Conservation (phyloP, 2,329 filamentous ascomycete genomes). For the Trichoderma lentiforme region DNA sequence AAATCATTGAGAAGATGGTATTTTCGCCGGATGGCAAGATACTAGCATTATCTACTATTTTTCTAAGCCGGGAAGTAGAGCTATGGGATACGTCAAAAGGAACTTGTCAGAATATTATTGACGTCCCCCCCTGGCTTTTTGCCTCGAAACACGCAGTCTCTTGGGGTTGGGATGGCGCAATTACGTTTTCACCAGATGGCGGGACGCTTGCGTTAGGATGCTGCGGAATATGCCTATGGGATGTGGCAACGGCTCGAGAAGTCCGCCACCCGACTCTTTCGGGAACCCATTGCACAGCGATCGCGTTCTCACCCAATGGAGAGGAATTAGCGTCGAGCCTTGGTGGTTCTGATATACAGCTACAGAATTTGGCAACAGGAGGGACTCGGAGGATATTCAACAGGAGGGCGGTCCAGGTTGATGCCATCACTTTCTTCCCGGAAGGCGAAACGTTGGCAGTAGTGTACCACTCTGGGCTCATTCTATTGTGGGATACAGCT, state of each 20-base stretch:
- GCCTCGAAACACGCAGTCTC: too few species aligned
- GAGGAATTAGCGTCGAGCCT: neutral
- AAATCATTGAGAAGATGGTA: neutral
- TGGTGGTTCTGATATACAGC: neutral
- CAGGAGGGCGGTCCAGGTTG: fast-evolving
- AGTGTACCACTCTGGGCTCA: neutral
- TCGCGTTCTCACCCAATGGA: neutral
- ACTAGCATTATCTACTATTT: neutral
- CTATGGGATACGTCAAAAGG: neutral
- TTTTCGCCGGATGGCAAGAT: neutral
- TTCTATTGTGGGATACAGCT: neutral
- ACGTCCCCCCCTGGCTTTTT: too few species aligned
- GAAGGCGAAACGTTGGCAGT: neutral
- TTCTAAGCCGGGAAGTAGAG: neutral
- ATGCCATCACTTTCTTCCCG: neutral
- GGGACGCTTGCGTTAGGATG: neutral
- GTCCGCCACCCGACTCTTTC: fast-evolving
- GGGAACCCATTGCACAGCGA: neutral
- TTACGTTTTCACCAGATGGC: neutral
- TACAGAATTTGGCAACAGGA: neutral
- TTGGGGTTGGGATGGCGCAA: too few species aligned
- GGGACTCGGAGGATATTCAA: neutral
- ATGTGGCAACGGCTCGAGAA: neutral
- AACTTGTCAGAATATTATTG: too few species aligned
- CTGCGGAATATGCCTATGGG: neutral